Evolutionary conservation across 2,329 filamentous ascomycete species (phyloP), one percentile per base, ranked within the genome.

Genomic region (Neocucurbitaria cava): DNA sequence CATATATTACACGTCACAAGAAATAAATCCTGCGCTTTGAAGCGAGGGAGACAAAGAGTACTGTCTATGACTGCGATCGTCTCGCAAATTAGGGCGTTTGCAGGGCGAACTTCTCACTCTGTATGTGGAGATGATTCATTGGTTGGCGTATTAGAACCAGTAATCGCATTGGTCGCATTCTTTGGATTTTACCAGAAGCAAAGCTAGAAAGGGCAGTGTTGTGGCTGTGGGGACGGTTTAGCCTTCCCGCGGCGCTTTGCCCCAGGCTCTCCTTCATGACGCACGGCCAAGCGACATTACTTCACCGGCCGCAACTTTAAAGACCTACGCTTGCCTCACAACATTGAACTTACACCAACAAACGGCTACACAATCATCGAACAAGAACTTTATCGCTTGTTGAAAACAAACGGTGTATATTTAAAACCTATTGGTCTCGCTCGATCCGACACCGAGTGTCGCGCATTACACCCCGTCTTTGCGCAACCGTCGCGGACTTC

Each of bases 211-310:
- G 15, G 41, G 24, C 41, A 30, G 24, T 43, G 41, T 24, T 28
- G 40, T 24, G 17, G 54, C 54, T 51, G 51, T 50, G 54, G 15
- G 20, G 11, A 15, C 13, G 39, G 23, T 28, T 15, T 28, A 46
- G 46, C 23, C 48, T 46, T 24, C 26, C 36, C 43, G 31, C 31
- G 23, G 24, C 5, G 9, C 40, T 48, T 55, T 38, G 33, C 38
- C 46, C 39, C 49, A 39, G 54, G 17, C 45, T 50, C 43, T 46
- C 24, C 39, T 56, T 48, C 49, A 62, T 62, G 57, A 62, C 57
- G 60, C 52, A 60, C 42, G 54, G 53, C 49, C 24, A 50, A 56
- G 58, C 52, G 49, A 57, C 38, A 13, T 18, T 28, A 20, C 23
- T 28, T 39, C 13, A 31, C 35, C 38, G 18, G 10, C 26, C 18